Percentiles rank a stretch among this genome's conserved stretches.
Conservation (phyloP, 2,329 filamentous ascomycete species). For the Colletotrichum somersetense region DNA sequence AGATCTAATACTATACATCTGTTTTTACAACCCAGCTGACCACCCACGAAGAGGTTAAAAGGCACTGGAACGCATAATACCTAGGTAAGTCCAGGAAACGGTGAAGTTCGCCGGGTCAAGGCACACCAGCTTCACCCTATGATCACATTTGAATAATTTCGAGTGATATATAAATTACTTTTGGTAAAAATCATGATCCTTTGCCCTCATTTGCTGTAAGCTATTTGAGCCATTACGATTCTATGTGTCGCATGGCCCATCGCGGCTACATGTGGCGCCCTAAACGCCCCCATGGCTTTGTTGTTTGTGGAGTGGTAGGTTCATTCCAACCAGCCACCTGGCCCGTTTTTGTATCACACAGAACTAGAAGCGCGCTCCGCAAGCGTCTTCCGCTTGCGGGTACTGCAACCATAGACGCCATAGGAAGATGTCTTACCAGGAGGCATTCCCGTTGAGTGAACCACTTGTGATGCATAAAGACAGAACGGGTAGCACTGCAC, state of each 20-base stretch:
- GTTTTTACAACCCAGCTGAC: too few species aligned
- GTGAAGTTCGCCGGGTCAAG: too few species aligned
- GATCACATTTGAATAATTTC: background rate
- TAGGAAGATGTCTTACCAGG: accelerated
- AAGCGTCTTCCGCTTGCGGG: background rate
- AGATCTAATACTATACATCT: too few species aligned
- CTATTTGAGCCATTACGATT: background rate
- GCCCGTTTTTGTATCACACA: background rate
- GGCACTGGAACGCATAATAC: too few species aligned
- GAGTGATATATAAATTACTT: background rate
- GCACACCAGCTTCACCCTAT: accelerated
- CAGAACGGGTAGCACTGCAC: background rate
- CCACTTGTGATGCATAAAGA: background rate
- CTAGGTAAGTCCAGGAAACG: too few species aligned
- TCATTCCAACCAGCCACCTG: background rate
- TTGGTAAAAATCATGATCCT: background rate
- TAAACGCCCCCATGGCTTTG: background rate
- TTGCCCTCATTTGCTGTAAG: background rate
- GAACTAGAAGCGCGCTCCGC: background rate
- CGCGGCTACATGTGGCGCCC: too few species aligned
- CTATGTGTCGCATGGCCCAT: background rate
- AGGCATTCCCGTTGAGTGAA: background rate
- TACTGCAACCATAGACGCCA: background rate
- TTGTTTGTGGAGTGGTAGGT: background rate
- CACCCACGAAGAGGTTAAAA: too few species aligned